Evolutionary conservation across 352 stramenopile genomes (phyloP), one percentile per base, ranked within the genome.

Genomic region (Globisporangium recalcitrans): DNA sequence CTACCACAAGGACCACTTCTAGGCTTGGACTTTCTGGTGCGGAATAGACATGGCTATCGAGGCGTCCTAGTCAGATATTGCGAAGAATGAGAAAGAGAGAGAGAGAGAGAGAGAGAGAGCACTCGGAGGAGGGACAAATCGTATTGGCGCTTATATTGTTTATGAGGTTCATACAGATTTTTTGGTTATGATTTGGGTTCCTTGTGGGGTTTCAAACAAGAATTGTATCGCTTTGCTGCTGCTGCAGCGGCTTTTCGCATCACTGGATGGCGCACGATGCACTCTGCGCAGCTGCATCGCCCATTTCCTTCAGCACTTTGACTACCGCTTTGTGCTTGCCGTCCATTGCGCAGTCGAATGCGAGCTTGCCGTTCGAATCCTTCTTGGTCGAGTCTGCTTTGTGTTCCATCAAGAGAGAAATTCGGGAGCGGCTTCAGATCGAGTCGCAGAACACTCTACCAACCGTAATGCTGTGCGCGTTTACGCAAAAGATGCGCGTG

Each of bases 241-340:
- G 34, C 34, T 64, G n/a, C 59, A 59, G 19, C 47, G 11, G 19
- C 9, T 40, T 40, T 32, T 22, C 24, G 24, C 55, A 61, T 70
- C 85, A 94, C 77, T 91, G 83, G 71, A 95, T 88, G 65, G 78
- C 69, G 84, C 85, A 95, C 53, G 83, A 92, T 59, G 85, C 82
- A 58, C 85, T 93, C 73, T 92, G 82, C 21, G 85, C 84, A 22
- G 85, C 84, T 13, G 87, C 86, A 63, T 97, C 91, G 27, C 91
- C 91, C 77, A 96, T 93, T 71, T 98, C 91, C 78, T 97, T 97
- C 63, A 96, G 73, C 49, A 92, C 86, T 73, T 97, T 97, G 62
- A 95, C 78, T 27, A 97, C 87, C 46, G 85, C 82, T 64, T 95
- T 97, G 76, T 97, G 89, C 58, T 97, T 96, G 62, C 90, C 88